Conservation (phyloP, 441 rosid species). For the Gossypium davidsonii region DNA sequence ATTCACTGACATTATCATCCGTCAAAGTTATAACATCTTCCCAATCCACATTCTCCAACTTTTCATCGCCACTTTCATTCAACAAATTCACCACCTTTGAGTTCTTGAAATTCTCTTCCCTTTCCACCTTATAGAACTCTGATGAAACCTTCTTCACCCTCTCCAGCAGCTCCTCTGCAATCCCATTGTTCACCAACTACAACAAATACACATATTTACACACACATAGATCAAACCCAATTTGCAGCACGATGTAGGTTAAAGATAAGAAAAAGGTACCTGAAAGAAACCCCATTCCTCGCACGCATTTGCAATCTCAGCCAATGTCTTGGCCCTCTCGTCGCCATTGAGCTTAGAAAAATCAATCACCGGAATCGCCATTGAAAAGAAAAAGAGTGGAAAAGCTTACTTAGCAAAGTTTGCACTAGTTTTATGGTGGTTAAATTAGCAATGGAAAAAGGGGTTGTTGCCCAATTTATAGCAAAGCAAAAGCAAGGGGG, state of each 20-base stretch:
- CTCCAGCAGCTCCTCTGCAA: constrained; percentile 55
- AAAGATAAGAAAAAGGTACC: constrained; percentile 25
- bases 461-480: constrained; percentile 31
- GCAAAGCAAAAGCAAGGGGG: constrained; percentile 13
- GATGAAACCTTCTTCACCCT: constrained; percentile 64
- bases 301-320: constrained; percentile 62
- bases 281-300: constrained; percentile 91
- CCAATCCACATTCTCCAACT: constrained; percentile 67
- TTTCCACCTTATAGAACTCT: constrained; percentile 54
- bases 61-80: constrained; percentile 41
- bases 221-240: neutral
- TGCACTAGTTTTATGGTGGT: constrained; percentile 1
- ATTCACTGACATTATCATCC: constrained; percentile 36
- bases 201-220: neutral
- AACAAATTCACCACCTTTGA: constrained; percentile 43
- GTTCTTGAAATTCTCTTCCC: constrained; percentile 57
- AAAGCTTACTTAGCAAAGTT: constrained; percentile 12
- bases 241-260: no score
- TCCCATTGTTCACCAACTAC: constrained; percentile 79
- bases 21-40: constrained; percentile 69
- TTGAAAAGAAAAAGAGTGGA: constrained; percentile 14
- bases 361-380: constrained; percentile 88
- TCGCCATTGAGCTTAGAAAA: constrained; percentile 68
- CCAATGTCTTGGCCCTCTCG: constrained; percentile 51
- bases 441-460: constrained; percentile 9